These are phyloP conservation scores for Panicum virgatum DNA, from an alignment of 202 grass and related monocot genomes.

Conservation along the genomic window DNA sequence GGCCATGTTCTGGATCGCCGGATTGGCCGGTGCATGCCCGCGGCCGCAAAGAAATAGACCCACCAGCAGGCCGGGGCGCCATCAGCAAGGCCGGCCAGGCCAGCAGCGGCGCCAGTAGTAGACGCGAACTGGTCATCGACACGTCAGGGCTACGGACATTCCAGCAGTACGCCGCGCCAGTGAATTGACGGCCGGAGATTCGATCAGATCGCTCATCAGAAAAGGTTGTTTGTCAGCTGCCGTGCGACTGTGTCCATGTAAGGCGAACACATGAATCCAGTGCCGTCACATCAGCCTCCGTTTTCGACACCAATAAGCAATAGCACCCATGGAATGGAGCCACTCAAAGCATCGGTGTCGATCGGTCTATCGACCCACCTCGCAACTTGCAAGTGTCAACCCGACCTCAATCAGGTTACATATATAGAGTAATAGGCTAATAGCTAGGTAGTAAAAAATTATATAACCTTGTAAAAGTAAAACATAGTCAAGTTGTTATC, in stretches of 20 bases:
- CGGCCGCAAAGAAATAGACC: no score
- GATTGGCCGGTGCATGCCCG: no score
- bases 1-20: neutral
- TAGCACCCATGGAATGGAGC: no score
- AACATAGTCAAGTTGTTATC: neutral
- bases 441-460: neutral
- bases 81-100: no score
- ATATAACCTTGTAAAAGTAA: neutral
- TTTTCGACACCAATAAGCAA: neutral
- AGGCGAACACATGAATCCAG: neutral
- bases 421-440: no score
- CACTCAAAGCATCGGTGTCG: no score
- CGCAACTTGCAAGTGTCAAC: neutral
- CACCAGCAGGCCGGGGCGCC: no score
- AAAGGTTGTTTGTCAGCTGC: slow-evolving; percentile 24
- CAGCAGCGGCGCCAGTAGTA: neutral
- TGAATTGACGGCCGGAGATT: slow-evolving; percentile 6
- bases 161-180: no score
- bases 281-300: neutral
- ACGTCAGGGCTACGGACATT: slow-evolving; percentile 16
- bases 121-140: slow-evolving; percentile 26
- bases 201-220: neutral
- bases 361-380: neutral
- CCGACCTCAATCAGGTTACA: neutral
- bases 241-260: neutral